These are phyloP conservation scores for Parasitella parasitica DNA, from an alignment of 371 early-diverging fungal genomes.

Conservation along the genomic window DNA sequence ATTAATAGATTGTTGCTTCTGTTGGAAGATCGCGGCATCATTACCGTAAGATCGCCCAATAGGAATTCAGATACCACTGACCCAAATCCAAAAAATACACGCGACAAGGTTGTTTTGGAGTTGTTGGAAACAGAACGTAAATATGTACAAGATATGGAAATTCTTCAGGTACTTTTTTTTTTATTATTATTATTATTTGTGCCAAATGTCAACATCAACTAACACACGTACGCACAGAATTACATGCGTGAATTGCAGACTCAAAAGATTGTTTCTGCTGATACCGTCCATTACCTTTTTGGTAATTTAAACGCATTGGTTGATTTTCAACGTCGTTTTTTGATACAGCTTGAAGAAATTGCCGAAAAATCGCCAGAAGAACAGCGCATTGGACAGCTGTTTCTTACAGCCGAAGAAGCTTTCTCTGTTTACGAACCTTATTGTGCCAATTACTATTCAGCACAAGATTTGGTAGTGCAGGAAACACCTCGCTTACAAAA, in stretches of 20 bases:
- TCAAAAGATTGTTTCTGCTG: slow-evolving; percentile 67
- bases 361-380: slow-evolving; percentile 71
- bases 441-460: slow-evolving; percentile 87
- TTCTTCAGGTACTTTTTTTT: slow-evolving; percentile 19
- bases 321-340: slow-evolving; percentile 95
- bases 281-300: slow-evolving; percentile 79
- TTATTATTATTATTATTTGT: background rate
- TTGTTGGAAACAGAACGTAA: slow-evolving; percentile 91
- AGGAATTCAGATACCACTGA: slow-evolving; percentile 54
- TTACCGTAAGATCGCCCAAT: slow-evolving; percentile 49
- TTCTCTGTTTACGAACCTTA: slow-evolving; percentile 93
- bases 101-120: slow-evolving; percentile 86
- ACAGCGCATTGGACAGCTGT: slow-evolving; percentile 87
- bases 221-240: slow-evolving; percentile 19
- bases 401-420: slow-evolving; percentile 74
- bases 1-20: slow-evolving; percentile 66
- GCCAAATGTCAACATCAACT: background rate
- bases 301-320: slow-evolving; percentile 89
- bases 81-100: slow-evolving; percentile 72
- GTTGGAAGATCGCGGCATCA: slow-evolving; percentile 66
- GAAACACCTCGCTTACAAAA: slow-evolving; percentile 52
- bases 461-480: slow-evolving; percentile 58
- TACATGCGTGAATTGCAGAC: slow-evolving; percentile 59
- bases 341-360: slow-evolving; percentile 88
- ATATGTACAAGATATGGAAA: slow-evolving; percentile 90